phyloP scores from a whole-genome alignment of 2,329 filamentous ascomycete species.

The Apiospora koreana region DNA sequence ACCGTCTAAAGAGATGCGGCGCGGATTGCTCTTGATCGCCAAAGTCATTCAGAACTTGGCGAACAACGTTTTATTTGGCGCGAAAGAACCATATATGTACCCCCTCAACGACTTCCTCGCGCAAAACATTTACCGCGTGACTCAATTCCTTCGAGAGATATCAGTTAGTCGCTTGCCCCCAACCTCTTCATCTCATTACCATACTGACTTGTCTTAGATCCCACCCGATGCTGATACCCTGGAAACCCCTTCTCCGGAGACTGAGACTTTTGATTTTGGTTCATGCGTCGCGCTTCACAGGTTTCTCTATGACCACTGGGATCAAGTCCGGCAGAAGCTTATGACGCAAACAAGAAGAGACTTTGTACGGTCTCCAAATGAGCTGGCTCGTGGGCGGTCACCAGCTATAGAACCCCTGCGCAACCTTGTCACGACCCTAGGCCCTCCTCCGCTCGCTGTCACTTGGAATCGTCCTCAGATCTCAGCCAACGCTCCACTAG shows the following conservation, averaged over 20 bases:
- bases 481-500: slow-evolving; percentile 61
- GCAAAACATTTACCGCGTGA: slow-evolving; percentile 68
- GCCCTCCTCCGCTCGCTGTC: slow-evolving; percentile 66
- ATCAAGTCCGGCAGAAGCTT: slow-evolving; percentile 66
- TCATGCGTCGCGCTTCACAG: slow-evolving; percentile 70
- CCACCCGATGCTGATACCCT: slow-evolving; percentile 48
- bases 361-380: slow-evolving; percentile 54
- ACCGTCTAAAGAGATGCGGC: slow-evolving; percentile 69
- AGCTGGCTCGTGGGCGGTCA: slow-evolving; percentile 52
- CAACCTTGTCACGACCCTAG: slow-evolving; percentile 65
- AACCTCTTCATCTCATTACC: background rate
- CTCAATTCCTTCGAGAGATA: slow-evolving; percentile 67
- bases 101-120: slow-evolving; percentile 69
- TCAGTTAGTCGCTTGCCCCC: slow-evolving; percentile 49
- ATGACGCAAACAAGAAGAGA: slow-evolving; percentile 60
- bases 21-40: slow-evolving; percentile 67
- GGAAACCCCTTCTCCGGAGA: slow-evolving; percentile 38
- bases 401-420: slow-evolving; percentile 62
- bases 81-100: slow-evolving; percentile 74
- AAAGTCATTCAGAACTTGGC: slow-evolving; percentile 73
- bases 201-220: slow-evolving; percentile 36
- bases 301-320: slow-evolving; percentile 73
- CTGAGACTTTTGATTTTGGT: slow-evolving; percentile 66
- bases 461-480: slow-evolving; percentile 70
- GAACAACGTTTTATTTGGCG: slow-evolving; percentile 71